phyloP scores from a whole-genome alignment of 2,329 filamentous ascomycete genomes.

The Colletotrichum sp. region DNA sequence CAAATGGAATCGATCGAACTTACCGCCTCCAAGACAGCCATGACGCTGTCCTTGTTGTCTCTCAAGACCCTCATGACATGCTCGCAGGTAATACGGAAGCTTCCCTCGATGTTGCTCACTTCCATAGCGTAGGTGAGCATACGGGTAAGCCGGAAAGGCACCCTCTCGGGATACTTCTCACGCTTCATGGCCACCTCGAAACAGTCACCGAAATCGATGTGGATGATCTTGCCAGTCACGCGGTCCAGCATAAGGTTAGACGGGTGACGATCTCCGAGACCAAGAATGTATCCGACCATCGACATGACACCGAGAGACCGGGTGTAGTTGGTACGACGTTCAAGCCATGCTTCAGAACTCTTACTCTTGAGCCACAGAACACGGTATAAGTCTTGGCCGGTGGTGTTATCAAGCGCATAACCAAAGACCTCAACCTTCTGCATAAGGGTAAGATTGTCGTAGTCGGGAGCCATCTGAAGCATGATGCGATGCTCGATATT shows the following conservation, averaged over 20 bases:
- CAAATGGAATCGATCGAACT: conserved; percentile 45
- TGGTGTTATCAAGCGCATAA: conserved; percentile 98
- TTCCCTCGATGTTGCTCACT: conserved; percentile 99
- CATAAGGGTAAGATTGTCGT: conserved; percentile 98
- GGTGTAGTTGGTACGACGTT: conserved; percentile 98
- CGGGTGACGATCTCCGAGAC: conserved; percentile 93
- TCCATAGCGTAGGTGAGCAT: conserved; percentile 99
- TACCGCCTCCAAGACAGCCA: conserved; percentile 97
- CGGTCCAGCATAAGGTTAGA: conserved; percentile 98
- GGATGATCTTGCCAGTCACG: conserved; percentile 94
- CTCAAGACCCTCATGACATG: conserved; percentile 97
- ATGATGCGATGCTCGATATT: conserved; percentile 99
- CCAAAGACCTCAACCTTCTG: conserved; percentile 99
- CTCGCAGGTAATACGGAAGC: conserved; percentile 97
- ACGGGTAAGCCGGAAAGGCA: conserved; percentile 95
- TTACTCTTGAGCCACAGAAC: conserved; percentile 99
- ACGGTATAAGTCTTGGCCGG: conserved; percentile 96
- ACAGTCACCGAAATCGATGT: conserved; percentile 99
- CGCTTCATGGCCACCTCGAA: conserved; percentile 99
- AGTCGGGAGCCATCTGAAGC: conserved; percentile 99
- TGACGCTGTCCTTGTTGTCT: conserved; percentile 97
- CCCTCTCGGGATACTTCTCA: conserved; percentile 97
- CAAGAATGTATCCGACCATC: conserved; percentile 99
- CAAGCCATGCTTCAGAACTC: conserved; percentile 96
- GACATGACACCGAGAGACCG: conserved; percentile 98